Base-by-base conservation (phyloP, 140 eudicot genomes). In the Ambrosia hybrid region DNA sequence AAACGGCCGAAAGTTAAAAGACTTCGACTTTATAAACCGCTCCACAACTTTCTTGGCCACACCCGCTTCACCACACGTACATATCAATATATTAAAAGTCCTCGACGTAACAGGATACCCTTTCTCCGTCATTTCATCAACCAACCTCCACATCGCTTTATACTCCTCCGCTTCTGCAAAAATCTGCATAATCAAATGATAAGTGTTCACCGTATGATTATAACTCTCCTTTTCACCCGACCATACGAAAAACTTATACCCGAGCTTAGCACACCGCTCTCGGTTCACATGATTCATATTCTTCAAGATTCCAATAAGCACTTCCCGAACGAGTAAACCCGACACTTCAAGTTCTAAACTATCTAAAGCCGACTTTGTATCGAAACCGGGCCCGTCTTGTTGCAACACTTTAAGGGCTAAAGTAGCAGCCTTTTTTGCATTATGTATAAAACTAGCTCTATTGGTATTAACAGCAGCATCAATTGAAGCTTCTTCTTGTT, bases 101-200 rank as follows among this genome's bases (percentile, higher is more conserved):
- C 98, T 79, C 17, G 98, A 93, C 10, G 98, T 87, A 1, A 87
- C 84, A 2, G 89, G 88, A 60, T 84, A 81, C 61, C 96, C 97
- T 81, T 90, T 93, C 48, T 90, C 97, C 13, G 75, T 86, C 98
- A 93, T 93, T 72, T 93, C 98, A 76, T 90, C 97, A 39, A 93
- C 80, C 43, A 93, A 77, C 66, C 96, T 82, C 96, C 93, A 87
- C 98, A 93, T 90, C 58, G 97, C 93, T 80, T 80, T 84, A 48
- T 76, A 84, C 74, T 90, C 97, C 78, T 87, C 87, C 0, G 95
- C 75, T 49, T 84, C 88, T 3, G 96, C 93, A 77, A 88, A 86
- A 21, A 93, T 93, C 75, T 93, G 85, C 93, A 93, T 85, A 11
- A 90, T 73, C 70, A 93, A 49, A 78, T 93, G 96, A 71, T 93